Percentiles rank a stretch among this genome's conserved stretches.
phyloP scores from a whole-genome alignment of 768 basidiomycete species.

The Mycena capillaripes region DNA sequence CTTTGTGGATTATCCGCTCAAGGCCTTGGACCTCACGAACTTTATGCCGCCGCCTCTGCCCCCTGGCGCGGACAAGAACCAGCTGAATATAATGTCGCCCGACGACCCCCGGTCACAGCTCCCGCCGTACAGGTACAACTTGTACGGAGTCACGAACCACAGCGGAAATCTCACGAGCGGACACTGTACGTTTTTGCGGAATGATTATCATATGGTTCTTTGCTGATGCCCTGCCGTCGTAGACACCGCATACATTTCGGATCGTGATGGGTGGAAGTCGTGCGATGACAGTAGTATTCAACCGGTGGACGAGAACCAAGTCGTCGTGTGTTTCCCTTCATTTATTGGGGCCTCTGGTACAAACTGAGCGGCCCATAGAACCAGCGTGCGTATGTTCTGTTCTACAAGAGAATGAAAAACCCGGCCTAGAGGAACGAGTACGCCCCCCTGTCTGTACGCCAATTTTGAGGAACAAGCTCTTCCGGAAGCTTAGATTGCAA shows the following conservation, averaged over 20 bases:
- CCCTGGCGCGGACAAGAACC: slow-evolving; percentile 69
- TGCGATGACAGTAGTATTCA: slow-evolving; percentile 95
- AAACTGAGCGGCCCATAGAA: slow-evolving; percentile 45
- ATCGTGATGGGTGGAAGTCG: slow-evolving; percentile 90
- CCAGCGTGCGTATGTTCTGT: slow-evolving; percentile 84
- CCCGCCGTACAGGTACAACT: slow-evolving; percentile 94
- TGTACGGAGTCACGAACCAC: slow-evolving; percentile 97
- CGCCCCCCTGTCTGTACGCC: too few relatives aligned
- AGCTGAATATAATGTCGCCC: slow-evolving; percentile 57
- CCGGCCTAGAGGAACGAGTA: slow-evolving; percentile 31
- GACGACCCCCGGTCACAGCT: slow-evolving; percentile 86
- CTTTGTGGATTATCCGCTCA: slow-evolving; percentile 89
- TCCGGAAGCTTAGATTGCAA: slow-evolving; percentile 52
- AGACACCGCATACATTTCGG: slow-evolving; percentile 96
- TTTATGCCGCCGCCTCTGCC: slow-evolving; percentile 89
- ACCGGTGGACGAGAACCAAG: slow-evolving; percentile 79
- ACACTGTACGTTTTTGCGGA: slow-evolving; percentile 83
- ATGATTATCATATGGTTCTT: not conserved
- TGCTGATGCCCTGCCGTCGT: slow-evolving; percentile 16
- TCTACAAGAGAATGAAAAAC: slow-evolving; percentile 74
- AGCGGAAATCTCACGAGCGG: slow-evolving; percentile 95
- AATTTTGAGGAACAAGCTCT: too few relatives aligned
- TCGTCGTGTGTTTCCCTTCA: slow-evolving; percentile 71
- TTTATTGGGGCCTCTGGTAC: not conserved
- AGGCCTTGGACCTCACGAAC: slow-evolving; percentile 72